Conservation (phyloP, 495 filamentous ascomycete species). For the Diplogelasinospora grovesii region DNA sequence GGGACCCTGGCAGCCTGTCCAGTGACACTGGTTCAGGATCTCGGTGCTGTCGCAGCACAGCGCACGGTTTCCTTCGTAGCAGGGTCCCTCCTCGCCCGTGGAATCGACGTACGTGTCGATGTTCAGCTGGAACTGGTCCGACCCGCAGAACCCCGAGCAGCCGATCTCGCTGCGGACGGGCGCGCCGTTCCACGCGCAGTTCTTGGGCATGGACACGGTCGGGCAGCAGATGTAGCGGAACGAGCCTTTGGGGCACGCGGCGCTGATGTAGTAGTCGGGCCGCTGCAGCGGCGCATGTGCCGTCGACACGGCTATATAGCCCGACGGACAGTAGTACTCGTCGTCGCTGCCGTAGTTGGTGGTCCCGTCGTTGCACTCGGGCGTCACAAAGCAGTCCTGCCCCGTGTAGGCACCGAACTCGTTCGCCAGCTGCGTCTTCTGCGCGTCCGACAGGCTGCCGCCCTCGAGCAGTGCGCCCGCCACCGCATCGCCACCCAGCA, state of each 20-base stretch:
- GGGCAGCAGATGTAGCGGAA: conserved; percentile 32
- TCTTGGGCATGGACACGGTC: conserved; percentile 22
- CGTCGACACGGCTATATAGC: conserved; percentile 14
- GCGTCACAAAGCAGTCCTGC: conserved; percentile 25
- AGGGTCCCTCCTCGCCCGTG: conserved; percentile 17
- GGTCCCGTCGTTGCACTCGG: conserved; percentile 18
- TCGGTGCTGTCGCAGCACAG: conserved; percentile 25
- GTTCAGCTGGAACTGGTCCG: conserved; percentile 22
- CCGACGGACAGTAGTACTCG: conserved; percentile 20
- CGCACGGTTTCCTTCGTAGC: conserved; percentile 15
- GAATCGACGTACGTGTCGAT: conserved; percentile 18
- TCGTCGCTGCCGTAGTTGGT: conserved; percentile 12
- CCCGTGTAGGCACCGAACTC: conserved; percentile 20
- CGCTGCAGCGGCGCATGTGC: conserved; percentile 20
- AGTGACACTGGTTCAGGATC: conserved; percentile 14
- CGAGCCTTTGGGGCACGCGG: conserved; percentile 15
- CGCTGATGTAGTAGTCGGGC: neutral
- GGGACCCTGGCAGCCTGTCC: conserved; percentile 19
- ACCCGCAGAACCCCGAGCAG: too few species aligned
- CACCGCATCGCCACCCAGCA: neutral
- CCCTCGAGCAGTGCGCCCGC: too few species aligned
- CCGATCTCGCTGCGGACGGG: conserved; percentile 13
- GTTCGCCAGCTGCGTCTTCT: neutral
- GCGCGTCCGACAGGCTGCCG: too few species aligned
- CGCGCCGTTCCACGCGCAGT: conserved; percentile 24